Percentiles rank a stretch among this genome's conserved stretches.
These are phyloP conservation scores for Xylaria flabelliformis DNA, from an alignment of 495 filamentous ascomycete genomes.

Conservation along the genomic window DNA sequence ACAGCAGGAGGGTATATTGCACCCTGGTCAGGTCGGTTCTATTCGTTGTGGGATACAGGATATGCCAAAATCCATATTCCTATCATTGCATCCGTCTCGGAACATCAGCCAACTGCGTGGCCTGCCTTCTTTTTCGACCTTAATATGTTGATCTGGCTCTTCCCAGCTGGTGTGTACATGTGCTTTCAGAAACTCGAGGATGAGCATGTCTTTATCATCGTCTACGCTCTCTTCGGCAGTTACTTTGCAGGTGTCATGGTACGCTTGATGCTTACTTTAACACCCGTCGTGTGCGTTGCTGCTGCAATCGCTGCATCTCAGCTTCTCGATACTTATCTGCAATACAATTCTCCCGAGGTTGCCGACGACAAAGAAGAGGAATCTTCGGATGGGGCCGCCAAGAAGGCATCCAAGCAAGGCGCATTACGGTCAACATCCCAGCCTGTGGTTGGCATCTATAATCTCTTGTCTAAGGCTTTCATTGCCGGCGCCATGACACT, in stretches of 20 bases:
- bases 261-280: conserved; percentile 95
- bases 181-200: conserved; percentile 93
- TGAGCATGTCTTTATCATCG: conserved; percentile 98
- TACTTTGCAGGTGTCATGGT: conserved; percentile 99
- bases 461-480: conserved; percentile 74
- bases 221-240: conserved; percentile 91
- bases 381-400: conserved; percentile 47
- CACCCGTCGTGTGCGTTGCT: conserved; percentile 94
- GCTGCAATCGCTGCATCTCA: conserved; percentile 89
- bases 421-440: conserved; percentile 71
- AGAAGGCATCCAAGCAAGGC: conserved; percentile 59
- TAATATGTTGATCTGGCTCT: conserved; percentile 98
- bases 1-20: conserved; percentile 91
- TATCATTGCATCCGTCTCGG: conserved; percentile 98
- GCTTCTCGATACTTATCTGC: conserved; percentile 86
- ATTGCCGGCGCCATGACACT: conserved; percentile 72
- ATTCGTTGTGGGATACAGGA: conserved; percentile 98
- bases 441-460: conserved; percentile 84
- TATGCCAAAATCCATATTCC: conserved; percentile 99
- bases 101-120: conserved; percentile 99
- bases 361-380: conserved; percentile 58
- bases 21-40: conserved; percentile 98
- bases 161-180: conserved; percentile 98
- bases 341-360: conserved; percentile 60
- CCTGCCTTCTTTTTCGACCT: conserved; percentile 99